Percentiles rank a stretch among this genome's conserved stretches.
These are phyloP conservation scores for Botrytis byssoidea DNA, from an alignment of 2,329 filamentous ascomycete genomes.

Conservation along the genomic window DNA sequence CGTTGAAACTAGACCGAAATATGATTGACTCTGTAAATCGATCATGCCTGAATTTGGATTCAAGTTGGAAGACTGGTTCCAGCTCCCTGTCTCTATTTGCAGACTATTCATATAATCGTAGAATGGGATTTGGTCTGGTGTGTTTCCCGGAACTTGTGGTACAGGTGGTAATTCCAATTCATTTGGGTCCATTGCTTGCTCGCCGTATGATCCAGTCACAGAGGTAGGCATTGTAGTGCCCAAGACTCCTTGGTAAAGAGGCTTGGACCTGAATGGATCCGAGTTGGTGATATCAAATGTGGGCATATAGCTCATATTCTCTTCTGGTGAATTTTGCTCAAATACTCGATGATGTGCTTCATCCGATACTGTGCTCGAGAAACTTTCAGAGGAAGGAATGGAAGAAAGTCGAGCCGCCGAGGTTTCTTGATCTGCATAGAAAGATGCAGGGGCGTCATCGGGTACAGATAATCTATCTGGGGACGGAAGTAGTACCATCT, in stretches of 20 bases:
- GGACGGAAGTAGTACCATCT: not conserved
- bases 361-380: not conserved
- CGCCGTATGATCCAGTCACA: not conserved
- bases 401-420: not conserved
- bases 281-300: not conserved
- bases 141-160: not conserved
- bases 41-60: not conserved
- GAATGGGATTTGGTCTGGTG: not conserved
- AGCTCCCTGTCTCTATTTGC: not conserved
- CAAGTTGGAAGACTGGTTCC: not conserved
- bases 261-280: not conserved
- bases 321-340: not conserved
- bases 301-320: not conserved
- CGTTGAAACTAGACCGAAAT: not conserved
- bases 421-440: not conserved
- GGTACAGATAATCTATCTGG: constrained; percentile 9
- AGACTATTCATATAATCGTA: not conserved
- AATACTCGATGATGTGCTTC: not conserved
- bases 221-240: not conserved
- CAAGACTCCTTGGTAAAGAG: not conserved
- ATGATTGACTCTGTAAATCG: not conserved
- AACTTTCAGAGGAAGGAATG: not conserved
- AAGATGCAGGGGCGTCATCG: not conserved
- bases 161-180: not conserved
- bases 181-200: not conserved